A percentile compares a stretch with the other conserved stretches of the same genome.
Conservation (phyloP, 495 filamentous ascomycete genomes). For the Aspergillus heteromorphus region DNA sequence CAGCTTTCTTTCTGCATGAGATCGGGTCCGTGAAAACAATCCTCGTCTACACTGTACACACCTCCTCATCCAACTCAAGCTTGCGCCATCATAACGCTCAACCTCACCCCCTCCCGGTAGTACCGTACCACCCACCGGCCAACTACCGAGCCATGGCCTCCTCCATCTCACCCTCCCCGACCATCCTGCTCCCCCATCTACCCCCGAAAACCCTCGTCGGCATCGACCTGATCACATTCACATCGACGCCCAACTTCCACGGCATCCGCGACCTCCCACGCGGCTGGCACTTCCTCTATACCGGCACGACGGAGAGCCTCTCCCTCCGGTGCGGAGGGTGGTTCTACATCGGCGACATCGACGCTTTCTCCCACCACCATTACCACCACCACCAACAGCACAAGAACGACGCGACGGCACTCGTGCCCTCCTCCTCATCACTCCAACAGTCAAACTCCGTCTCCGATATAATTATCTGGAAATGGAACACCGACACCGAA, state of each 20-base stretch:
- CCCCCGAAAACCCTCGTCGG: conserved; percentile 47
- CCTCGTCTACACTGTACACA: too few species aligned
- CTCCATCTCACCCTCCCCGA: conserved; percentile 31
- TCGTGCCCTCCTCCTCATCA: conserved; percentile 2
- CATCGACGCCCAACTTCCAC: conserved; percentile 49
- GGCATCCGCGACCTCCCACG: conserved; percentile 54
- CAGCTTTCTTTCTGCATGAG: too few species aligned
- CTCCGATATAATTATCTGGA: conserved; percentile 38
- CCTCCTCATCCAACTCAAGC: too few species aligned
- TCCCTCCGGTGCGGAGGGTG: conserved; percentile 57
- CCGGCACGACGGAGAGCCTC: conserved; percentile 48
- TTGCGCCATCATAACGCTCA: too few species aligned
- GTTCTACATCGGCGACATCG: conserved; percentile 48
- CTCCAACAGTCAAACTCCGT: not conserved
- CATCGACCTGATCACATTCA: conserved; percentile 51
- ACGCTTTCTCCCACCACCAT: too few species aligned
- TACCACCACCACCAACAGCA: too few species aligned
- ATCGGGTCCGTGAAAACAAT: too few species aligned
- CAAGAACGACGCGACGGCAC: conserved; percentile 8
- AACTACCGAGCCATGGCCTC: conserved; percentile 12
- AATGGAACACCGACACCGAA: conserved; percentile 39
- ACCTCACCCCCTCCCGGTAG: too few species aligned
- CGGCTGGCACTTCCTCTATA: conserved; percentile 61
- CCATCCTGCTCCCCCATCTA: conserved; percentile 43
- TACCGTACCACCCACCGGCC: conserved; percentile 22